A percentile compares a stretch with the other conserved stretches of the same genome.
Conservation (phyloP, 345 rosid species). For the Eucalyptus caleyi region DNA sequence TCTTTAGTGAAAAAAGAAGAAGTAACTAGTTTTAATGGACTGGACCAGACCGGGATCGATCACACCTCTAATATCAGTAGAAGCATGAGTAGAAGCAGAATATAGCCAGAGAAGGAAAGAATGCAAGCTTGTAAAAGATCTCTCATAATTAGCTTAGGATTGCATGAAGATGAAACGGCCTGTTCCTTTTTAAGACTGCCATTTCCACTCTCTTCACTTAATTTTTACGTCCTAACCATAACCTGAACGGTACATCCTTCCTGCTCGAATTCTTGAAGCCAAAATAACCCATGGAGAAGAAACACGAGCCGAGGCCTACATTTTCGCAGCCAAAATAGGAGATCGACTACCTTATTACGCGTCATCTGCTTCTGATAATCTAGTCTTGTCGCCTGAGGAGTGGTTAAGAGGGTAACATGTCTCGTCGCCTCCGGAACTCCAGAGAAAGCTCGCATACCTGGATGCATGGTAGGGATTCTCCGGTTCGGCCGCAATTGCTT, state of each 20-base stretch:
- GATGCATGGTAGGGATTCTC: conserved; percentile 34
- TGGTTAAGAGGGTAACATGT: conserved; percentile 43
- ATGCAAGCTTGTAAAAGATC: background rate
- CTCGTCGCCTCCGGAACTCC: conserved; percentile 65
- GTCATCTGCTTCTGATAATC: background rate
- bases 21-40: too few relatives aligned
- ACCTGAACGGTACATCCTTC: background rate
- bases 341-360: background rate
- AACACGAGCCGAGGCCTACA: background rate
- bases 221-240: background rate
- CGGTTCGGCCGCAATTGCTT: conserved; percentile 49
- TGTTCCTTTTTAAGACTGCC: background rate
- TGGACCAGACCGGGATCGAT: accelerated
- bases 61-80: background rate
- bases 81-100: background rate
- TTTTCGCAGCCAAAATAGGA: background rate
- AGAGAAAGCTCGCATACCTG: conserved; percentile 61
- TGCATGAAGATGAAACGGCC: background rate
- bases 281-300: background rate
- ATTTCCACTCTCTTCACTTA: background rate
- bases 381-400: background rate
- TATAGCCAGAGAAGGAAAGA: background rate
- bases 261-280: background rate
- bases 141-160: background rate
- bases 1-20: too few relatives aligned